Evolutionary conservation across 140 eudicot species (phyloP).

Genomic region (Erigeron philadelphicus): DNA sequence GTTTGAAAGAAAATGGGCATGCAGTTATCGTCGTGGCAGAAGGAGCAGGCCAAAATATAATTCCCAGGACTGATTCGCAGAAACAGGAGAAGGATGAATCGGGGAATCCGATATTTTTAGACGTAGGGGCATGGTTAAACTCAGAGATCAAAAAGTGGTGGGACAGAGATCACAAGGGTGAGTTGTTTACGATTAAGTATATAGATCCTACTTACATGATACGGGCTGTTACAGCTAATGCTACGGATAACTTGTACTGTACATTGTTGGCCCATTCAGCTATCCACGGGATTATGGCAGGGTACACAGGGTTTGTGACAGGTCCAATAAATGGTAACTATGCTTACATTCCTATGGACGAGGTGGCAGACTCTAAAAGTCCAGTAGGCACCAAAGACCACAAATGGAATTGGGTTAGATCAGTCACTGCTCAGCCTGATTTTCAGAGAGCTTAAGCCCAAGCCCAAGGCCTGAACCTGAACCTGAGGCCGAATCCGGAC

Average conservation of each 20-base stretch:
- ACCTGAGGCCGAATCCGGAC: not conserved
- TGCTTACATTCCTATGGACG: constrained; percentile 71
- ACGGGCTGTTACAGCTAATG: constrained; percentile 76
- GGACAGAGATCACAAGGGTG: constrained; percentile 22
- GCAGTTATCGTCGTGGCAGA: not conserved
- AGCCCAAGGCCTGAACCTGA: not conserved
- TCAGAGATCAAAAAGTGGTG: not conserved
- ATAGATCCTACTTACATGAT: constrained; percentile 85
- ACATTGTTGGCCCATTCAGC: constrained; percentile 74
- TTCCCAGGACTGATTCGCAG: not conserved
- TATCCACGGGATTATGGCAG: constrained; percentile 81
- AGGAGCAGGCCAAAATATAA: not conserved
- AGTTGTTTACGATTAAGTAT: constrained; percentile 58
- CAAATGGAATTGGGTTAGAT: constrained; percentile 89
- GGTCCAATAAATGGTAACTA: constrained; percentile 77
- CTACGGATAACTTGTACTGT: constrained; percentile 72
- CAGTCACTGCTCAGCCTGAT: constrained; percentile 70
- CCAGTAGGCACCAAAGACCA: constrained; percentile 57
- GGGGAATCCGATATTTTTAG: not conserved
- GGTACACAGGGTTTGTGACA: constrained; percentile 66
- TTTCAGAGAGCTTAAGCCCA: constrained; percentile 33
- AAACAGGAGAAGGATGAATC: not conserved
- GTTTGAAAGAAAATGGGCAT: not conserved
- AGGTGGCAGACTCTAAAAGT: constrained; percentile 54
- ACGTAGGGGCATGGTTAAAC: not conserved